A percentile compares a stretch with the other conserved stretches of the same genome.
Evolutionary conservation across 2,329 filamentous ascomycete species (phyloP).

Genomic region (Fusarium brevicatenulatum): DNA sequence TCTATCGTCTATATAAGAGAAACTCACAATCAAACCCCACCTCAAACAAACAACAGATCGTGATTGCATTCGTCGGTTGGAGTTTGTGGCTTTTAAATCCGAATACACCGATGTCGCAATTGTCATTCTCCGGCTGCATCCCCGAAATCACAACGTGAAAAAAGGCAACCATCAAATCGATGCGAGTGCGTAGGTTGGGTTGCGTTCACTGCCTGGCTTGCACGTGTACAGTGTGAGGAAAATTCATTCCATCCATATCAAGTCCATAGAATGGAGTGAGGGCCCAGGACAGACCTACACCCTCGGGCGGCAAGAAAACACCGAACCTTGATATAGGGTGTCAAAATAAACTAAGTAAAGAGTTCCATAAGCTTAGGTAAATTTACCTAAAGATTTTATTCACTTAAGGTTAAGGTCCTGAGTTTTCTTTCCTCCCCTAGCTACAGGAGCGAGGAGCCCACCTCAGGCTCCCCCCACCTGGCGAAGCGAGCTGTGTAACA

Average conservation of each 20-base stretch:
- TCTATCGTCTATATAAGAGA: not conserved
- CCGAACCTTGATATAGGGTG: no score
- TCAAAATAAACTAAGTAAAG: no score
- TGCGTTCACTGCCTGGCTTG: not conserved
- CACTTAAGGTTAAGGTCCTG: no score
- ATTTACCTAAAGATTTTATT: no score
- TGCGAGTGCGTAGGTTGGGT: not conserved
- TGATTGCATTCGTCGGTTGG: not conserved
- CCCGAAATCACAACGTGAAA: not conserved
- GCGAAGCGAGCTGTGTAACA: conserved; percentile 19
- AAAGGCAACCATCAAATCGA: not conserved
- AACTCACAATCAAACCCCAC: not conserved
- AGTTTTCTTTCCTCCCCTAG: no score
- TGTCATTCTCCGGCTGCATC: not conserved
- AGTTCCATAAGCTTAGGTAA: no score
- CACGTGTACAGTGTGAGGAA: conserved; percentile 14
- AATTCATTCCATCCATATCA: not conserved
- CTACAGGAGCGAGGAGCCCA: no score
- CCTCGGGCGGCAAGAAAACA: no score
- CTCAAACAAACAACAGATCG: not conserved
- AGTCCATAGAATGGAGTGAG: no score
- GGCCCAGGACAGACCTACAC: not conserved
- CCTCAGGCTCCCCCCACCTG: not conserved
- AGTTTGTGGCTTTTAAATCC: conserved; percentile 11
- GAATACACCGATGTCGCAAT: conserved; percentile 7